A percentile compares a stretch with the other conserved stretches of the same genome.
These are phyloP conservation scores for Leccinum subrobustum DNA, from an alignment of 1,284 basidiomycete genomes.

Conservation along the genomic window DNA sequence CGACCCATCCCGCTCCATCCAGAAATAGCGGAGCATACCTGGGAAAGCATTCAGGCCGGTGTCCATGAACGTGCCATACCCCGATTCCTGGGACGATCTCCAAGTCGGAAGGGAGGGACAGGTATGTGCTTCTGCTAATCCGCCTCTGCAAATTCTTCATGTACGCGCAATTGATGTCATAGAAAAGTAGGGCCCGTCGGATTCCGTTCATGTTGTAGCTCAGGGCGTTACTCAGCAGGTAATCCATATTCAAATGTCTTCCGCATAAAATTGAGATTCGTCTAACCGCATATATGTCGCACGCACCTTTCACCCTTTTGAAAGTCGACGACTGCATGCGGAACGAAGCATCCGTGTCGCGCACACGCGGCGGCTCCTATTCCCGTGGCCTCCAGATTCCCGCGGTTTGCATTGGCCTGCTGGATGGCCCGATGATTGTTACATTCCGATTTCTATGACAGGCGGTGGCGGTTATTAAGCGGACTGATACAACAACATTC, in stretches of 20 bases:
- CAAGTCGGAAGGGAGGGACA: not conserved
- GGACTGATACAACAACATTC: too few relatives aligned
- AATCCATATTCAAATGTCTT: not conserved
- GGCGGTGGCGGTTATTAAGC: not conserved
- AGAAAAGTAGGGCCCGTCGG: not conserved
- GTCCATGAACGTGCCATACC: conserved; percentile 12
- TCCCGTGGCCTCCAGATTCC: conserved; percentile 2
- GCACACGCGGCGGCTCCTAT: conserved; percentile 20
- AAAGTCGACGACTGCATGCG: conserved; percentile 1
- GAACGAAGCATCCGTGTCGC: conserved; percentile 19
- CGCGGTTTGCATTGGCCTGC: not conserved
- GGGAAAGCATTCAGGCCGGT: conserved; percentile 8
- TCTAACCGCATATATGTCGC: not conserved
- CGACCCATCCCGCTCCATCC: not conserved
- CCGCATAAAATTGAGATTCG: not conserved
- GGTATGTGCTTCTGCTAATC: not conserved
- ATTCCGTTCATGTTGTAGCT: not conserved
- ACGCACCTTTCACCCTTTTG: conserved; percentile 6
- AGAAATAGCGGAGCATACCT: not conserved
- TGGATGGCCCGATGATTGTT: conserved; percentile 7
- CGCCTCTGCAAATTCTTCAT: not conserved
- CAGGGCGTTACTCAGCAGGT: not conserved
- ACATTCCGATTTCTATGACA: conserved; percentile 1
- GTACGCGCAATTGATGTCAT: conserved; percentile 16
- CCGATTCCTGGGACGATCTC: conserved; percentile 6